Evolutionary conservation across 2,329 filamentous ascomycete genomes (phyloP), one percentile per base, ranked within the genome.

Genomic region (Neocucurbitaria cava): DNA sequence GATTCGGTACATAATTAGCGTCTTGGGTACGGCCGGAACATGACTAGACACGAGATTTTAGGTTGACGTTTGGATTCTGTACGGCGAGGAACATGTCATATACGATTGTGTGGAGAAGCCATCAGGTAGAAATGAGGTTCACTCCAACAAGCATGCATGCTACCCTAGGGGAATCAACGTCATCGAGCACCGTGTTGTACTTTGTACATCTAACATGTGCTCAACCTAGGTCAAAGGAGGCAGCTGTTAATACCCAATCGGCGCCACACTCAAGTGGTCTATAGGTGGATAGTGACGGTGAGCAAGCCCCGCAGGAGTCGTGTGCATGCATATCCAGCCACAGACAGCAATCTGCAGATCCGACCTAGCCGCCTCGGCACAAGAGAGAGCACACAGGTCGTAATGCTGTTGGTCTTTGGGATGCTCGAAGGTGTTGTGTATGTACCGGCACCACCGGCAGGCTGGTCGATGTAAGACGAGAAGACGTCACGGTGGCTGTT

Each of bases 401-500:
- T 17, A 4, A 5, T 3, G 43, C 24, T 36, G 23, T 46, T 28
- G 21, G 31, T 17, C 31, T n/a, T 13, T 23, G 4, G 31, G 21
- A 3, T 26, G 44, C 35, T 26, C 35, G 18, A 21, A 24, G 30
- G 21, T 44, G 35, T 13, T 45, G 15, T 8, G 43, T 24, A 23
- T 17, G n/a, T 43, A 38, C 21, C 36, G 7, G 38, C 17, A 17
- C 24, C 24, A 44, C n/a, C n/a, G 15, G 30, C 15, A 17, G 20
- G 11, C 31, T 9, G 31, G 21, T 15, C 11, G 10, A 10, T 18
- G 18, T 40, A 38, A 23, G 47, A 30, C 26, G 18, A 46, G n/a
- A n/a, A 49, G 48, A 60, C 58, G 58, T 60, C 58, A 60, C 51
- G 20, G 56, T 52, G 54, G 58, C 54, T 52, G 48, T 49, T 17